Evolutionary conservation across 208 protist species (phyloP).

Genomic region (Entamoeba histolytica): DNA sequence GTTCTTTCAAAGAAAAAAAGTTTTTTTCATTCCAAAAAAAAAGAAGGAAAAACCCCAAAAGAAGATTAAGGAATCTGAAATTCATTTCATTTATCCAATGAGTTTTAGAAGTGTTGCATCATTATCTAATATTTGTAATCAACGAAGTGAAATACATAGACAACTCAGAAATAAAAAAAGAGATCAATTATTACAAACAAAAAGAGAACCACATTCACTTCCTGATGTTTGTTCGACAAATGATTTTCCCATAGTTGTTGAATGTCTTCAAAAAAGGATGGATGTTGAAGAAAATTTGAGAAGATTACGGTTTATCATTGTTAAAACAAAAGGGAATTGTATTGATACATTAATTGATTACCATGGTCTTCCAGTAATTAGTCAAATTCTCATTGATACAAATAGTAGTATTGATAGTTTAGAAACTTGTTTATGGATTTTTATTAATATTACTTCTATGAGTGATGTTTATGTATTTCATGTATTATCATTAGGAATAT

Average conservation of each 20-base stretch:
- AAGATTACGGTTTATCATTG: not conserved
- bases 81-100: not conserved
- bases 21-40: not conserved
- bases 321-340: not conserved
- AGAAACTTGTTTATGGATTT: not conserved
- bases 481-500: not conserved
- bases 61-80: not conserved
- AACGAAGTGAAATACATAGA: not conserved
- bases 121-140: not conserved
- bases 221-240: not conserved
- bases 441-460: not conserved
- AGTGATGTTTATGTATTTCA: not conserved
- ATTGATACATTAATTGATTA: not conserved
- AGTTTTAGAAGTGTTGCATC: not conserved
- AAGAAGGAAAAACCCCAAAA: not conserved
- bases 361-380: not conserved
- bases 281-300: not conserved
- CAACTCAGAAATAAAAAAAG: not conserved
- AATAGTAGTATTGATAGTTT: not conserved
- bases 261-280: not conserved
- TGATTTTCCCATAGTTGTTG: not conserved
- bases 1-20: not conserved
- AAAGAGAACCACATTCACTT: not conserved
- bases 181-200: not conserved
- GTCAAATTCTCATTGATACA: not conserved